phyloP scores from a whole-genome alignment of 2,329 filamentous ascomycete genomes.

The Trichoderma sp. region DNA sequence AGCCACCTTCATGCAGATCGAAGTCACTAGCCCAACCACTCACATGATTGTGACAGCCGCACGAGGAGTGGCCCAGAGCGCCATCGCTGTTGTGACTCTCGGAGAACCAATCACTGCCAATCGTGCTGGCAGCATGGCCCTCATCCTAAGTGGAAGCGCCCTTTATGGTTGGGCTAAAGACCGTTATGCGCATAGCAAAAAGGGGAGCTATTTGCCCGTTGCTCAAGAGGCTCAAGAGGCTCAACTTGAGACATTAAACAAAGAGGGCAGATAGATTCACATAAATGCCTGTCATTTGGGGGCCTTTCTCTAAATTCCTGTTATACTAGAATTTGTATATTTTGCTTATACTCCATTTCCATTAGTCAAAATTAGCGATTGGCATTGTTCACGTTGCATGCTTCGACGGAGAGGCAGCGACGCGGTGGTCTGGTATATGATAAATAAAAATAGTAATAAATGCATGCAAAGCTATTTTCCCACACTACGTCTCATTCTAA shows the following conservation, averaged over 20 bases:
- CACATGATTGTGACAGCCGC: slow-evolving; percentile 17
- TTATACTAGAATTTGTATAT: not conserved
- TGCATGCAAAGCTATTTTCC: not conserved
- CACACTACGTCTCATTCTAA: not conserved
- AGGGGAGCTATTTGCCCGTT: slow-evolving; percentile 8
- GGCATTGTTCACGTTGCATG: not conserved
- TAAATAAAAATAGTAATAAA: not conserved
- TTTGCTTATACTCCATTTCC: not conserved
- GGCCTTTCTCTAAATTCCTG: not conserved
- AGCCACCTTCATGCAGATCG: slow-evolving; percentile 12
- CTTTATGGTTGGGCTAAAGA: slow-evolving; percentile 13
- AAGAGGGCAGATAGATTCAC: not conserved
- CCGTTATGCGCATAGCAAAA: slow-evolving; percentile 7
- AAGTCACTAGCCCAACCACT: slow-evolving; percentile 13
- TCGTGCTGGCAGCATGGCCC: slow-evolving; percentile 11
- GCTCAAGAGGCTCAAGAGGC: slow-evolving; percentile 3
- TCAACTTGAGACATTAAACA: not conserved
- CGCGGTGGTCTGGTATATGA: not conserved
- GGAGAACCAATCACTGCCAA: slow-evolving; percentile 7
- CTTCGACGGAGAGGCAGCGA: not conserved
- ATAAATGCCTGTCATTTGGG: not conserved
- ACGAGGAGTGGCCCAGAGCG: slow-evolving; percentile 6
- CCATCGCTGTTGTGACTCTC: not conserved
- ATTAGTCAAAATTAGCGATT: not conserved
- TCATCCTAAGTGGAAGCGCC: slow-evolving; percentile 8